Base-by-base conservation (phyloP, 441 rosid species). In the Populus tomentosa region DNA sequence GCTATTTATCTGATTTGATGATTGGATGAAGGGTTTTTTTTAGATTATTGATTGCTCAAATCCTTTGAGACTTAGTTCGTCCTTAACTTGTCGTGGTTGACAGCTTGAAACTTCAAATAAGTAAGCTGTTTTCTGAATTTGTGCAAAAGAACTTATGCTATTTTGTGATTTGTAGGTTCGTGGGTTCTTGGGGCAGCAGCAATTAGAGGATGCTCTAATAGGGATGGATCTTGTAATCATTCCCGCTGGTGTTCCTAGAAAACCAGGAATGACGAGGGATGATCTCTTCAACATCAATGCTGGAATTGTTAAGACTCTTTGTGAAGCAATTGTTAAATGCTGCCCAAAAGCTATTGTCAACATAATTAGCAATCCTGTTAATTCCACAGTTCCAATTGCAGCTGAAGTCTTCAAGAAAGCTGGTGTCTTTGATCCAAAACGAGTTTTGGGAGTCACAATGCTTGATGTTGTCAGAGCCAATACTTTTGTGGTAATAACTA, bases 181-280 rank as follows among this genome's bases (percentile, higher is more conserved):
- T 59, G 97, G 97, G 71, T 95, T 95, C 89, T 81, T 94, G 35
- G 98, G 98, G 24, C 92, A 87, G 76, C 82, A 87, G 62, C 94
- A 93, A 50, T 80, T 95, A 83, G 93, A 89, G 79, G 88, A 87
- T 78, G 95, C 96, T 10, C 92, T 95, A 30, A 89, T 85, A 28
- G 98, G 95, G 46, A 90, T 92, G 92, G 92, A 95, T 80, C 88
- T 93, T 81, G 97, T 92, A 67, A 85, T 95, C 42, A 92, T 95
- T 75, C 99, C 98, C 24, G 99, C 98, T 68, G 97, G 99, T 77
- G 92, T 95, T 79, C 98, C 97, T 0, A 90, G 99, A 85, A 95
- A 95, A 79, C 99, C 98, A 38, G 98, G 99, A 84, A 95, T 95
- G 99, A 95, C 97, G 7, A 91, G 99, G 76, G 98, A 92, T 82